Evolutionary conservation across 73 alveolate species (phyloP).

Genomic region (Breviolum minutum): DNA sequence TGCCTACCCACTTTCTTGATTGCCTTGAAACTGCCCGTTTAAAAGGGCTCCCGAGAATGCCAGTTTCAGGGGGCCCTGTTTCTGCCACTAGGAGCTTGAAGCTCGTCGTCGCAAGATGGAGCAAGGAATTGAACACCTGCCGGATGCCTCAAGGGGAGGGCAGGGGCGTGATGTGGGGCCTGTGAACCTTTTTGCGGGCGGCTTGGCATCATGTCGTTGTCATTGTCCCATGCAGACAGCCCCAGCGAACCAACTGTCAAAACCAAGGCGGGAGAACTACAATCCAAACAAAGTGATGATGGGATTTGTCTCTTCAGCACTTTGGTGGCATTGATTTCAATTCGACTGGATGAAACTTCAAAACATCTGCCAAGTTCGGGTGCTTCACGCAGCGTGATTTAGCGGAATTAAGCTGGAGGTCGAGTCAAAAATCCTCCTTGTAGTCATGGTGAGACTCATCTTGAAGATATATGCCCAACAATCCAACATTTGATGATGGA

Average conservation of each 20-base stretch:
- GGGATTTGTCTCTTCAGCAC: conserved; percentile 62
- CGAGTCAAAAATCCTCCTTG: no score
- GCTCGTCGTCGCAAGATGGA: conserved; percentile 77
- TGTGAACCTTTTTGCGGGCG: neutral
- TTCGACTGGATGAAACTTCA: no score
- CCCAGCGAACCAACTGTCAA: neutral
- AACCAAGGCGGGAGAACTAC: conserved; percentile 53
- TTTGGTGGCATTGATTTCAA: neutral
- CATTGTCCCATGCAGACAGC: neutral
- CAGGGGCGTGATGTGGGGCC: neutral
- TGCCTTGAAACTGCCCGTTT: no score
- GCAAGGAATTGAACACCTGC: conserved; percentile 49
- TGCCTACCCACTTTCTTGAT: no score
- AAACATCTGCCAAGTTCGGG: no score
- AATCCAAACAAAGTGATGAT: conserved; percentile 52
- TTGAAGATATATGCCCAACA: no score
- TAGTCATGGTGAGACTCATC: no score
- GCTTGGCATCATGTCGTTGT: neutral
- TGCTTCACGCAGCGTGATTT: no score
- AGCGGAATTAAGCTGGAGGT: no score
- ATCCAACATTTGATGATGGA: no score
- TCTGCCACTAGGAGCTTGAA: conserved; percentile 41
- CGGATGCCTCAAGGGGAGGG: neutral
- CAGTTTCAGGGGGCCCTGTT: no score
- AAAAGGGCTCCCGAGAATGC: no score